Base-by-base conservation (phyloP, 495 filamentous ascomycete species). In the Penicillium simplicissimum region DNA sequence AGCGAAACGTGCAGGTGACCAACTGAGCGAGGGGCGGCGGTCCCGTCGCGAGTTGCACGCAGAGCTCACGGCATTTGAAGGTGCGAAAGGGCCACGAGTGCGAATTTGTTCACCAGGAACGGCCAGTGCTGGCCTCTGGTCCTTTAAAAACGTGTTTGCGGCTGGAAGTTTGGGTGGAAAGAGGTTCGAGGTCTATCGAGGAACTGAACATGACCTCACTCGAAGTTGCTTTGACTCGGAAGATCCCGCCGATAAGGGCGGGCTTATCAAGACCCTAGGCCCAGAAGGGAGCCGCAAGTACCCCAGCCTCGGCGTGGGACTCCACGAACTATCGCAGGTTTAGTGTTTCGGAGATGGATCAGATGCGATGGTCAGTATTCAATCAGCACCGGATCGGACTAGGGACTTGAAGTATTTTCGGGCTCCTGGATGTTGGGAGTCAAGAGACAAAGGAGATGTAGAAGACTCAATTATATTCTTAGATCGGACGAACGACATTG, bases 231-330 rank as follows among this genome's bases (percentile, higher is more conserved):
- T 45, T 13, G 19, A 31, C 52, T 63, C 68, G 66, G 68, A 66
- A 59, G 61, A 67, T 64, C 68, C 66, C 68, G 66, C 68, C 63
- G 68, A 71, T 71, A 71, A 71, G 63, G n/a, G 23, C 35, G 43
- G 14, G n/a, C 60, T 62, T 64, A 64, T 64, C 62, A 38, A 51
- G 33, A 10, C 45, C n/a, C 34, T 33, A 31, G 28, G 28, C 14
- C 14, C 5, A 3, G n/a, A 37, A 34, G 31, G 33, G 55, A 63
- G 55, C 49, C 45, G 61, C 54, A 58, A 17, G 7, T 11, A 34
- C n/a, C 15, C 17, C 14, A 47, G 43, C 31, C 25, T 56, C 17
- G 36, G 21, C 31, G 42, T 45, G 42, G 17, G 4, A 45, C 42
- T 21, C 9, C 42, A 21, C 42, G 42, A 45, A 11, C 3, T 6